Conservation (phyloP, 2,329 filamentous ascomycete genomes). For the Cordyceps javanica region DNA sequence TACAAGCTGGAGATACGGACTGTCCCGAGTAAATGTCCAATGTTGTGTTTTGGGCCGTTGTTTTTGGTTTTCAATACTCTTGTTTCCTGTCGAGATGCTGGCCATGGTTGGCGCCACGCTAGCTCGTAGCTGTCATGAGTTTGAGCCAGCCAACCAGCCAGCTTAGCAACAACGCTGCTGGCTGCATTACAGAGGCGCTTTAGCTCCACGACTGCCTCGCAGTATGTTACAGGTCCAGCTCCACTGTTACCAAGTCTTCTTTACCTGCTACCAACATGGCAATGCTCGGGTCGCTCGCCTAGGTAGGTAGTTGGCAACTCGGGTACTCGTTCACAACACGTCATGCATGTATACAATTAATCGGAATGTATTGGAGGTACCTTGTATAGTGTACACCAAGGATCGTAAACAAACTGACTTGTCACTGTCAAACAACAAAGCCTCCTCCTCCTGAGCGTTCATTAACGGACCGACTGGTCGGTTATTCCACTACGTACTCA, state of each 20-base stretch:
- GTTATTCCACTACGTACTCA: not conserved
- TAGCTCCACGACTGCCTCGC: not conserved
- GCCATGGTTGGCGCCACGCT: not conserved
- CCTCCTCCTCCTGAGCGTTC: not conserved
- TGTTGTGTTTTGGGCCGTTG: not conserved
- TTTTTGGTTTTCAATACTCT: too few species aligned
- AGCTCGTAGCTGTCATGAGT: not conserved
- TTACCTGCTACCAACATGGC: not conserved
- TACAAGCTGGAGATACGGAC: not conserved
- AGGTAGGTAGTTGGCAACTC: too few species aligned
- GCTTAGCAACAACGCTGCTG: not conserved
- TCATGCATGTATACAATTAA: not conserved
- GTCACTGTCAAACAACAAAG: not conserved
- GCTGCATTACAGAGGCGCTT: not conserved
- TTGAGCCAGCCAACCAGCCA: not conserved
- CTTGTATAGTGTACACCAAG: constrained; percentile 8
- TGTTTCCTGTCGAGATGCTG: not conserved
- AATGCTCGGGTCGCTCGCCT: too few species aligned
- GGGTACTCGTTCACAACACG: not conserved
- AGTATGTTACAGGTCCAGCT: not conserved
- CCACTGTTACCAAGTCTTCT: not conserved
- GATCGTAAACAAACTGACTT: constrained; percentile 1
- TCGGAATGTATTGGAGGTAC: constrained; percentile 7
- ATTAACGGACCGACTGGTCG: not conserved
- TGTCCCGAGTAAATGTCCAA: not conserved